Evolutionary conservation across 331 rosid genomes (phyloP).

Genomic region (Rhamnella rubrinervis): DNA sequence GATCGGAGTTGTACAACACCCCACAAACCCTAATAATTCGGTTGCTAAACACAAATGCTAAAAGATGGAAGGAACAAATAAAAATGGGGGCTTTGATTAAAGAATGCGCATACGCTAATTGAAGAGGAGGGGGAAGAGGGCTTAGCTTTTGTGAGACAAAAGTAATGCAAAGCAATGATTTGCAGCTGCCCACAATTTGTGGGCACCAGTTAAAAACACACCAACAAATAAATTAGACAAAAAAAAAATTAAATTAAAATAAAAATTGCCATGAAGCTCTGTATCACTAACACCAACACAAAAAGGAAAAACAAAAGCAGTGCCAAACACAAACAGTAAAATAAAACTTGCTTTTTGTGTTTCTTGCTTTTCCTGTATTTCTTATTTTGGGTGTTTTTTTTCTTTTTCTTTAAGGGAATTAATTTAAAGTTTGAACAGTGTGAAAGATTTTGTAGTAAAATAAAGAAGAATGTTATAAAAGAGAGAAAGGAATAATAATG

Average conservation of each 20-base stretch:
- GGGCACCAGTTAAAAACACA: constrained; percentile 53
- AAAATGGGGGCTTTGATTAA: constrained; percentile 25
- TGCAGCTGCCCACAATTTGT: constrained; percentile 69
- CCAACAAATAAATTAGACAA: neutral
- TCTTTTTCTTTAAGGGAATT: neutral
- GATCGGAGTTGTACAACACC: constrained; percentile 10
- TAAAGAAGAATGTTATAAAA: constrained; percentile 10
- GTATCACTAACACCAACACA: neutral
- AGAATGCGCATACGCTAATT: constrained; percentile 44
- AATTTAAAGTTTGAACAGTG: no score
- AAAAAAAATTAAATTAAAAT: neutral
- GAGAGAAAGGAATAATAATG: neutral
- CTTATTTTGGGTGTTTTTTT: neutral
- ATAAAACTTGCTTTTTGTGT: constrained; percentile 25
- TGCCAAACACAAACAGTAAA: constrained; percentile 25
- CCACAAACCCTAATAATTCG: constrained; percentile 48
- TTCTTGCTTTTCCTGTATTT: neutral
- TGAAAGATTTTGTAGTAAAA: neutral
- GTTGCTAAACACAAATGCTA: neutral
- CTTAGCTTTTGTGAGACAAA: constrained; percentile 77
- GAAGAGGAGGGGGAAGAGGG: constrained; percentile 31
- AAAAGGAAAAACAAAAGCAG: neutral
- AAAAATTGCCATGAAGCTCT: no score
- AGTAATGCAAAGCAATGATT: constrained; percentile 72
- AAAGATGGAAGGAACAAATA: constrained; percentile 12